These are phyloP conservation scores for Violaceomyces palustris DNA, from an alignment of 1,284 basidiomycete genomes.

Conservation along the genomic window DNA sequence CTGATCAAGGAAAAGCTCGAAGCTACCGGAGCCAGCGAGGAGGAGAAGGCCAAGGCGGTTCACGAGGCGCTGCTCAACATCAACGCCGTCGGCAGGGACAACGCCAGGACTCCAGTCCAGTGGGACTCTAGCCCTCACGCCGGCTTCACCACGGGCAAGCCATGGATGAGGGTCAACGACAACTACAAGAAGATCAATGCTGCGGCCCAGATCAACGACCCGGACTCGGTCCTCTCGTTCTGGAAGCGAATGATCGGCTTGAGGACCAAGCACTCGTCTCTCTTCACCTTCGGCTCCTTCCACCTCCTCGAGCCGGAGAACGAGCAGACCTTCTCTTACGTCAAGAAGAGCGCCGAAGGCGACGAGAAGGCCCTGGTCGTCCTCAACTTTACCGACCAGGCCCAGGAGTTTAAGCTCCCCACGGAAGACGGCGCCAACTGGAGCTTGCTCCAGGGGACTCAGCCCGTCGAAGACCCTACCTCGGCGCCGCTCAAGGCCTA, in stretches of 20 bases:
- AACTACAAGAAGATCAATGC: conserved; percentile 66
- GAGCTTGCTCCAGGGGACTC: conserved; percentile 10
- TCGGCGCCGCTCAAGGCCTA: conserved; percentile 9
- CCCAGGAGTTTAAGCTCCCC: conserved; percentile 17
- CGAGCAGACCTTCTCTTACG: conserved; percentile 61
- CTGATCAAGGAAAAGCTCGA: conserved; percentile 14
- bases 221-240: conserved; percentile 60
- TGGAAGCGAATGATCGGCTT: conserved; percentile 61
- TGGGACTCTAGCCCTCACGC: conserved; percentile 62
- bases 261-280: conserved; percentile 60
- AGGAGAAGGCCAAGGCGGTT: conserved; percentile 50
- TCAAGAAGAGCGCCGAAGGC: conserved; percentile 57
- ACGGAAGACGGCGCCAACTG: conserved; percentile 3
- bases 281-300: conserved; percentile 63
- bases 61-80: conserved; percentile 56
- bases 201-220: conserved; percentile 57
- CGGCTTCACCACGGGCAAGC: conserved; percentile 61
- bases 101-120: conserved; percentile 66
- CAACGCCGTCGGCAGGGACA: conserved; percentile 65
- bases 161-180: conserved; percentile 74
- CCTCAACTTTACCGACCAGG: conserved; percentile 28
- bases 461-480: conserved; percentile 4
- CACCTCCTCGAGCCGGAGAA: conserved; percentile 56
- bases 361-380: conserved; percentile 28
- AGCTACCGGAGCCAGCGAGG: conserved; percentile 1